Base-by-base conservation (phyloP, 805 yeast genomes). In the Ogataea parapolymorpha region DNA sequence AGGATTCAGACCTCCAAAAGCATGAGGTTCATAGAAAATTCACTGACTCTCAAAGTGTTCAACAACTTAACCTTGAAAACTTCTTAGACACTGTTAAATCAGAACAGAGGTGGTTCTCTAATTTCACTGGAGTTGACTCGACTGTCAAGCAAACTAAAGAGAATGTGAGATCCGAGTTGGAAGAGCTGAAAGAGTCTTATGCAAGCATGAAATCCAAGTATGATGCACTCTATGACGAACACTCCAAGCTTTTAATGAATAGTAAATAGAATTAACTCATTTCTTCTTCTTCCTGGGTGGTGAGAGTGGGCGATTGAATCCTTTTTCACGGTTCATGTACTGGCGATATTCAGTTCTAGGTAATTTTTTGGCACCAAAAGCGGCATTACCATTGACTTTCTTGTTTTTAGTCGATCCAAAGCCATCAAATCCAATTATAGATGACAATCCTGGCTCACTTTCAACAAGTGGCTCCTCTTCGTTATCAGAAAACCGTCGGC, bases 341-440 rank as follows among this genome's bases (percentile, higher is more conserved):
- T 78, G 83, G 51, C 84, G 65, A 53, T 75, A 79, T 29, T 70
- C 70, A 0, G 75, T 62, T 39, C 66, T 66, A 7, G 48, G 53
- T 25, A 66, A 61, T 41, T 62, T 63, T 2, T 59, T 62, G 0
- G 66, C 63, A 1, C 78, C 80, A 20, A 55, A 59, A 14, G 72
- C 73, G 39, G 68, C 66, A 3, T 72, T 59, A 2, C 78, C 80
- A 26, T 58, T 58, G 5, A 78, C 83, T 33, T 75, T 74, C 48
- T 76, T 75, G 30, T 77, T 74, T 54, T 79, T 79, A 5, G 85
- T 78, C 2, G 77, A 54, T 1, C 67, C 71, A 56, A 79, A 78
- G 1, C 74, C 72, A 2, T 69, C 64, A 51, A 79, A 79, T 5
- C 86, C 86, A 82, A 80, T 77, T 35, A 78, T 26, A 22, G 30